phyloP scores from a whole-genome alignment of 2,329 filamentous ascomycete species.

The Trichoderma afroharzianum region DNA sequence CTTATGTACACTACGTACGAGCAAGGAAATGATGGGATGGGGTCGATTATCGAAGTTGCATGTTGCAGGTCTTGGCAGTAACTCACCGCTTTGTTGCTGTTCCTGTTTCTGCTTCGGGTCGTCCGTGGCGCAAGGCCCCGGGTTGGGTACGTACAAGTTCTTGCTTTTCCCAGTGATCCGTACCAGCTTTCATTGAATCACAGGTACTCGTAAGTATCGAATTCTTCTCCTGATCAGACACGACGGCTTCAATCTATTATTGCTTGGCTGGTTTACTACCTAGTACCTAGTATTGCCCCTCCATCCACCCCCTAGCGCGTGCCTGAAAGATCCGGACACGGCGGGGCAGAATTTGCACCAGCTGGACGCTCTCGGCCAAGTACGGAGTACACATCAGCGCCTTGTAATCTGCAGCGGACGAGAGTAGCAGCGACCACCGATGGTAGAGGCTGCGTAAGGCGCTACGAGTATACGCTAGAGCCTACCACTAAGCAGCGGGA shows the following conservation, averaged over 20 bases:
- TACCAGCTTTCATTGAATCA: not conserved
- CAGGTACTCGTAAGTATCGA: not conserved
- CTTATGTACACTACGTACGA: no score
- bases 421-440: not conserved
- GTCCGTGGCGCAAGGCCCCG: not conserved
- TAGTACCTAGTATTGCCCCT: no score
- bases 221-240: not conserved
- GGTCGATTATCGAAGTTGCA: not conserved
- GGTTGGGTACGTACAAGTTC: not conserved
- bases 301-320: not conserved
- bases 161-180: not conserved
- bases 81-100: constrained; percentile 28
- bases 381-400: not conserved
- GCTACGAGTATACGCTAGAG: not conserved
- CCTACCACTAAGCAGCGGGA: not conserved
- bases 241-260: not conserved
- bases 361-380: not conserved
- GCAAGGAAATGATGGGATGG: not conserved
- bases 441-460: not conserved
- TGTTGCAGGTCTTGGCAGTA: constrained; percentile 20
- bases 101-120: not conserved
- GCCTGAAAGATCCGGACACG: not conserved
- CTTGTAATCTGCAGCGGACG: not conserved
- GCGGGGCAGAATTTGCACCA: not conserved
- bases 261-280: not conserved